A percentile compares a stretch with the other conserved stretches of the same genome.
These are phyloP conservation scores for Phyllosticta capitalensis DNA, from an alignment of 2,329 filamentous ascomycete species.

Conservation along the genomic window DNA sequence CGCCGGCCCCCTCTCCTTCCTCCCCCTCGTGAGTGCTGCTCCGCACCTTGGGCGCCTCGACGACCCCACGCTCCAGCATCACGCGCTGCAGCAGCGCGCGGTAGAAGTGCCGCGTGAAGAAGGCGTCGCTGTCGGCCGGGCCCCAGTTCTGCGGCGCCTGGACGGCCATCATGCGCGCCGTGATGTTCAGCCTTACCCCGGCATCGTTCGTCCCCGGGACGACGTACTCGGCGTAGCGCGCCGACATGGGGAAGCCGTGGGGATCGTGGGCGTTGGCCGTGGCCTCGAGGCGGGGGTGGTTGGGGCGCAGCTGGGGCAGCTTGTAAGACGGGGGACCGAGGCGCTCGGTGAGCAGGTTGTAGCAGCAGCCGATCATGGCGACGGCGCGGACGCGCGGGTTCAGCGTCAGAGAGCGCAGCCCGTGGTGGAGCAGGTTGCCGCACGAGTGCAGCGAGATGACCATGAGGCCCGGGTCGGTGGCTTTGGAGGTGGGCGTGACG, in stretches of 20 bases:
- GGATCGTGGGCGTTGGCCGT: slow-evolving; percentile 70
- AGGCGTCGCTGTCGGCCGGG: slow-evolving; percentile 65
- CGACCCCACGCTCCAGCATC: slow-evolving; percentile 76
- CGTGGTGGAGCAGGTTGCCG: slow-evolving; percentile 93
- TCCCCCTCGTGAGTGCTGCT: slow-evolving; percentile 28
- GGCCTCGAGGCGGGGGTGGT: slow-evolving; percentile 56
- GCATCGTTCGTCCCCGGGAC: slow-evolving; percentile 8
- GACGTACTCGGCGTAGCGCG: slow-evolving; percentile 48
- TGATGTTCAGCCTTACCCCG: slow-evolving; percentile 84
- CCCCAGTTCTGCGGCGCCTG: slow-evolving; percentile 95
- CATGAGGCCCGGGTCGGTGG: slow-evolving; percentile 50
- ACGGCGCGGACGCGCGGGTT: slow-evolving; percentile 83
- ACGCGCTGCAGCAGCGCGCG: slow-evolving; percentile 83
- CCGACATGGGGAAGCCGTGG: slow-evolving; percentile 89
- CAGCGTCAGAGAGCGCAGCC: slow-evolving; percentile 72
- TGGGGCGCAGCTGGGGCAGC: slow-evolving; percentile 65
- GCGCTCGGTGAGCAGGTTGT: slow-evolving; percentile 89
- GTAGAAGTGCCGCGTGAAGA: slow-evolving; percentile 91
- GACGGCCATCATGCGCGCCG: slow-evolving; percentile 94
- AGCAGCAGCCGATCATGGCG: slow-evolving; percentile 95
- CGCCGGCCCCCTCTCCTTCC: slow-evolving; percentile 21
- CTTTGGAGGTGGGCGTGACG: slow-evolving; percentile 19
- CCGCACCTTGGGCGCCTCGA: slow-evolving; percentile 44
- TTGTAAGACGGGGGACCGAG: slow-evolving; percentile 83
- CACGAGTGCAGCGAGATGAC: slow-evolving; percentile 95